phyloP scores from a whole-genome alignment of 2,329 filamentous ascomycete species.

The Alternaria infectoria region DNA sequence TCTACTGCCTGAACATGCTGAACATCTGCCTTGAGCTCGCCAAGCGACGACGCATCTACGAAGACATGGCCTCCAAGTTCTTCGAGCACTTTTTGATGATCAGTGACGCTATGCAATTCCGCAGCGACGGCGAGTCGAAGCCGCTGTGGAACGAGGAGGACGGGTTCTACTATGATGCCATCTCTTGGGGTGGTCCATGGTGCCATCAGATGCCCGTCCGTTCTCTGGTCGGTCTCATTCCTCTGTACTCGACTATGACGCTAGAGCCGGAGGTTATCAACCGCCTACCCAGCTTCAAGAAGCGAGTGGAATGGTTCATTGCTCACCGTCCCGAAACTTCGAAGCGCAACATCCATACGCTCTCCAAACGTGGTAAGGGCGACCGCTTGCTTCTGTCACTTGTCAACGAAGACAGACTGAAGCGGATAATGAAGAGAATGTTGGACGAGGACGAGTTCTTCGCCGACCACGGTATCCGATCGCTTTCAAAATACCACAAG shows the following conservation, averaged over 20 bases:
- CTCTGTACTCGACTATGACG: conserved; percentile 88
- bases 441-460: conserved; percentile 93
- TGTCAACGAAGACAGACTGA: conserved; percentile 89
- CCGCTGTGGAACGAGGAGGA: conserved; percentile 97
- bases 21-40: conserved; percentile 95
- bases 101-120: conserved; percentile 88
- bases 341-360: conserved; percentile 92
- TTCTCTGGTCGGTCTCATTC: conserved; percentile 91
- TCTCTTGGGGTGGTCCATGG: conserved; percentile 93
- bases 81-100: conserved; percentile 99
- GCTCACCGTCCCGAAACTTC: conserved; percentile 85
- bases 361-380: conserved; percentile 87
- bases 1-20: conserved; percentile 95
- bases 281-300: conserved; percentile 90
- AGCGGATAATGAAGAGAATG: conserved; percentile 89
- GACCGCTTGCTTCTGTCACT: conserved; percentile 86
- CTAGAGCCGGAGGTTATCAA: conserved; percentile 93
- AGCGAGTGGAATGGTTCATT: conserved; percentile 91
- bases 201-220: conserved; percentile 90
- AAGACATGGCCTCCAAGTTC: conserved; percentile 97
- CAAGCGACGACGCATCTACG: conserved; percentile 92
- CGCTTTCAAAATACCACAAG: conserved; percentile 89
- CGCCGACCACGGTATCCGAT: conserved; percentile 87
- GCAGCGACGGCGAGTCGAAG: conserved; percentile 72
- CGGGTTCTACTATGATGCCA: conserved; percentile 98